Evolutionary conservation across 306 rosid species (phyloP).

Genomic region (Mimosa bimucronata): DNA sequence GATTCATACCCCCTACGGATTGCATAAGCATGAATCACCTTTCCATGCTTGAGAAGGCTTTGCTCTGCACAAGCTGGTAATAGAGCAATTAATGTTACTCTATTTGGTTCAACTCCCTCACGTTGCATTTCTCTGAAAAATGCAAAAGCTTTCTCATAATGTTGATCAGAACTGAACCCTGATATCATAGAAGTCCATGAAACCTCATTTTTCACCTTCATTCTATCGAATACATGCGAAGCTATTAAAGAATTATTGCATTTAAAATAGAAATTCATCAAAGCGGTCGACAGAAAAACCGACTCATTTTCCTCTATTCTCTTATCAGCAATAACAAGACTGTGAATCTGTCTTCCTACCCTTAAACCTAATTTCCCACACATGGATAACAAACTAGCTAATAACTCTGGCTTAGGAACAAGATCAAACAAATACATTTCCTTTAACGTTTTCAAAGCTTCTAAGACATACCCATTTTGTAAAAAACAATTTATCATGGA

Average conservation of each 20-base stretch:
- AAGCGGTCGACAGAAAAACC: constrained; percentile 53
- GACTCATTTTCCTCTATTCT: constrained; percentile 50
- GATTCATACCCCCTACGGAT: constrained; percentile 55
- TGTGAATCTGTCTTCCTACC: constrained; percentile 60
- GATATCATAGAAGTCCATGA: constrained; percentile 76
- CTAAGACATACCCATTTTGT: constrained; percentile 51
- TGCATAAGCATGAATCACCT: constrained; percentile 64
- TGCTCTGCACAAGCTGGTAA: constrained; percentile 62
- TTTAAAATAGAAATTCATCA: constrained; percentile 67
- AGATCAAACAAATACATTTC: constrained; percentile 44
- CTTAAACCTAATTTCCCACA: constrained; percentile 50
- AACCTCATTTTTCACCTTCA: constrained; percentile 63
- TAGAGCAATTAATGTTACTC: constrained; percentile 53
- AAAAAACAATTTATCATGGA: constrained; percentile 64
- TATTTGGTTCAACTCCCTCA: constrained; percentile 56
- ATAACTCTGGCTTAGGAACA: constrained; percentile 58
- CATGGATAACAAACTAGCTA: constrained; percentile 54
- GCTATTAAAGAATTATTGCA: constrained; percentile 49
- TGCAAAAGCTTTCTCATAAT: constrained; percentile 47
- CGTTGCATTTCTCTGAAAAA: constrained; percentile 59
- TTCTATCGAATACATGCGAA: constrained; percentile 49
- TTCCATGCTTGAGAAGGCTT: constrained; percentile 49
- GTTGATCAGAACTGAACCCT: constrained; percentile 49
- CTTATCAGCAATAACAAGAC: constrained; percentile 51
- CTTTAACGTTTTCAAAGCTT: constrained; percentile 51